Percentiles rank a stretch among this genome's conserved stretches.
phyloP scores from a whole-genome alignment of 306 rosid genomes.

The Gastrolobium bilobum region DNA sequence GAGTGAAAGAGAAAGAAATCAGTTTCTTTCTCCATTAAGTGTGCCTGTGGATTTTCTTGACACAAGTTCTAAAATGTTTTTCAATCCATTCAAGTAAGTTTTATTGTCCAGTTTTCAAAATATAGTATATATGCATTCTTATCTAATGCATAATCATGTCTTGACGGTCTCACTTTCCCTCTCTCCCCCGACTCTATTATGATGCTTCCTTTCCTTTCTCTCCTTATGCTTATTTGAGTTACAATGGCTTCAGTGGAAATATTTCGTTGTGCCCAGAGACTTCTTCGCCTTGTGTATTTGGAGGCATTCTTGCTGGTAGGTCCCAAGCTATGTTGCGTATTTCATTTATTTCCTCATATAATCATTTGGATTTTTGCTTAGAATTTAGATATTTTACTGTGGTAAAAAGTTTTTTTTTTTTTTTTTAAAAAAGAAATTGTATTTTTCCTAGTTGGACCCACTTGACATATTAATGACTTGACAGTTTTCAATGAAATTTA shows the following conservation, averaged over 20 bases:
- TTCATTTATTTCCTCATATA: slow-evolving; percentile 40
- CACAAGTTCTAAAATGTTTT: slow-evolving; percentile 71
- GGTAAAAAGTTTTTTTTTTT: slow-evolving; percentile 18
- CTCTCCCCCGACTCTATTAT: slow-evolving; percentile 12
- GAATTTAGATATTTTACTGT: slow-evolving; percentile 18
- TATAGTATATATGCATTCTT: slow-evolving; percentile 16
- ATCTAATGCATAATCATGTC: slow-evolving; percentile 41
- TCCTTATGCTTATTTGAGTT: slow-evolving; percentile 47
- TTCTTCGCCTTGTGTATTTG: slow-evolving; percentile 67
- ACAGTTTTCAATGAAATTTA: slow-evolving; percentile 29
- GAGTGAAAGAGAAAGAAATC: slow-evolving; percentile 59
- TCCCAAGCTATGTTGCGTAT: slow-evolving; percentile 49
- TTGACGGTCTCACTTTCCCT: slow-evolving; percentile 14
- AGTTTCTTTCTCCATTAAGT: slow-evolving; percentile 76
- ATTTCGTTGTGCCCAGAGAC: slow-evolving; percentile 73
- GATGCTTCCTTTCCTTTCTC: slow-evolving; percentile 45
- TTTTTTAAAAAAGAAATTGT: not conserved
- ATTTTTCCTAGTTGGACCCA: slow-evolving; percentile 7
- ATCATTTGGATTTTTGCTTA: not conserved
- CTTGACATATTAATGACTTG: slow-evolving; percentile 25
- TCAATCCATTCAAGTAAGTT: slow-evolving; percentile 91
- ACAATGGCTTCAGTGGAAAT: slow-evolving; percentile 78
- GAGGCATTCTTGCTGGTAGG: slow-evolving; percentile 99
- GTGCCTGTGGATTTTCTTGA: slow-evolving; percentile 80
- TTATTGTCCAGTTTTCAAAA: slow-evolving; percentile 41